phyloP scores from a whole-genome alignment of 202 grass and related monocot genomes.

The Brachypodium distachyon region DNA sequence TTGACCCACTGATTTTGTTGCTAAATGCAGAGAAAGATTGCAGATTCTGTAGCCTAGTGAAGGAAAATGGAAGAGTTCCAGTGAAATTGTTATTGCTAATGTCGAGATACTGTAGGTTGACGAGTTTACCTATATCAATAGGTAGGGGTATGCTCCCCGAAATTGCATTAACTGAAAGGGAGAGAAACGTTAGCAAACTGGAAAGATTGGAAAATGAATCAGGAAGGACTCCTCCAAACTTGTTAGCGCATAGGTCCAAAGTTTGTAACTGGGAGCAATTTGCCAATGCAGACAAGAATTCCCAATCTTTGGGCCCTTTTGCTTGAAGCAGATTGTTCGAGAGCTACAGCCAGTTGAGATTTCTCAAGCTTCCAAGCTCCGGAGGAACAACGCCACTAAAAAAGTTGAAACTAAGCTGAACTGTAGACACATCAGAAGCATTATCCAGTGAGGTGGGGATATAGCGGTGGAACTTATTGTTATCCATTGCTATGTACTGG shows the following conservation, averaged over 20 bases:
- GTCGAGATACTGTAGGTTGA: background rate
- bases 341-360: background rate
- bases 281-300: background rate
- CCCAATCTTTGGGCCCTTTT: background rate
- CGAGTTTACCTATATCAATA: background rate
- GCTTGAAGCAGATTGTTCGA: background rate
- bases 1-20: background rate
- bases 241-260: background rate
- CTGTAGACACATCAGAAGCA: background rate
- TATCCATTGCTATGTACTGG: fast-evolving
- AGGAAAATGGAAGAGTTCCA: background rate
- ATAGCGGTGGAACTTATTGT: background rate
- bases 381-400: constrained; percentile 26
- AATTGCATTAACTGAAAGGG: background rate
- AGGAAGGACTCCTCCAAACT: background rate
- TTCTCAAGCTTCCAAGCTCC: too few species aligned
- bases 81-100: background rate
- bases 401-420: background rate
- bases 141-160: constrained; percentile 19
- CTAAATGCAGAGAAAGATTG: background rate
- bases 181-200: background rate
- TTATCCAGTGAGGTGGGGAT: background rate
- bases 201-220: constrained; percentile 12
- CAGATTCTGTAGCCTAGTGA: background rate
- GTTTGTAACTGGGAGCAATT: too few species aligned